Percentiles rank a stretch among this genome's conserved stretches.
Evolutionary conservation across 345 rosid species (phyloP).

Genomic region (Bretschneidera sinensis): DNA sequence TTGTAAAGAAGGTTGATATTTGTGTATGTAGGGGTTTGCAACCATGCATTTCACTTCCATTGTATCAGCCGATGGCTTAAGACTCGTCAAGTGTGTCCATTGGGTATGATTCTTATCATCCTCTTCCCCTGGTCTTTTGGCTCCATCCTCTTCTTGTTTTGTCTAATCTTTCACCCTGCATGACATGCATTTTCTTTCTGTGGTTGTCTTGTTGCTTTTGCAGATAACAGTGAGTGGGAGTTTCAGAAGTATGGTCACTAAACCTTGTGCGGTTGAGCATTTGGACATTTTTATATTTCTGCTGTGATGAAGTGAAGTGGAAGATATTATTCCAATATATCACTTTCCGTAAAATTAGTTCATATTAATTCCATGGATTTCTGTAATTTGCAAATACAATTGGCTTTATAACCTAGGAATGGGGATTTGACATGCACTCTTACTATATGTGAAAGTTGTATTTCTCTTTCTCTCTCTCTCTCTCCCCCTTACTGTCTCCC

Average conservation of each 20-base stretch:
- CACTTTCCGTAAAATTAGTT: neutral
- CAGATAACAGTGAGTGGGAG: slow-evolving; percentile 99
- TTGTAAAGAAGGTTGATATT: slow-evolving; percentile 3
- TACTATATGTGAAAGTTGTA: neutral
- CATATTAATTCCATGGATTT: too few relatives aligned
- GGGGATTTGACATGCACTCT: neutral
- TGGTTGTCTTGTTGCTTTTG: slow-evolving; percentile 5
- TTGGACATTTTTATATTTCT: neutral
- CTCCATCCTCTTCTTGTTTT: neutral
- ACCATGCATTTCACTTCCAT: slow-evolving; percentile 98
- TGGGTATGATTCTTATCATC: slow-evolving; percentile 46
- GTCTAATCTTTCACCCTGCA: too few relatives aligned
- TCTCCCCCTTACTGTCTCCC: too few relatives aligned
- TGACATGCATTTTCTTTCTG: neutral
- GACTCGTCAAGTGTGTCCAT: slow-evolving; percentile 98
- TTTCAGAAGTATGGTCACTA: slow-evolving; percentile 98
- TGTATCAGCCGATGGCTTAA: slow-evolving; percentile 98
- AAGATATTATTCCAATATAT: neutral
- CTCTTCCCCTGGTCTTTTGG: neutral
- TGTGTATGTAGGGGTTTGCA: slow-evolving; percentile 66
- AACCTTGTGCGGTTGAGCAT: slow-evolving; percentile 8
- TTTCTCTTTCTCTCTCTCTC: too few relatives aligned
- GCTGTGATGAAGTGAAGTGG: neutral
- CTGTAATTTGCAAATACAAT: neutral
- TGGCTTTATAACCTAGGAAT: neutral